Evolutionary conservation across 1,139 yeast genomes (phyloP).

Genomic region (Debaryomyces sp.): DNA sequence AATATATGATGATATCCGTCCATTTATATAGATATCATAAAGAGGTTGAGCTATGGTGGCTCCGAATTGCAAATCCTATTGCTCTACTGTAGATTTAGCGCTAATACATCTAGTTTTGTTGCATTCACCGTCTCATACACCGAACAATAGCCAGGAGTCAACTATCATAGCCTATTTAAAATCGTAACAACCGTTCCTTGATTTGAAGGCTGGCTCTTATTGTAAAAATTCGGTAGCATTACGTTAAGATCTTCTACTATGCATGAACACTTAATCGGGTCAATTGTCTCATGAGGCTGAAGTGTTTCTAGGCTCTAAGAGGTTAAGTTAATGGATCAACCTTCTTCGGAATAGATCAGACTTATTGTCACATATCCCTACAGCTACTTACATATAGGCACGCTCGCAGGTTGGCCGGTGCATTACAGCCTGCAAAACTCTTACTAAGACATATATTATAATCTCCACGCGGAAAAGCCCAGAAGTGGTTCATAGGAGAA

Average conservation of each 20-base stretch:
- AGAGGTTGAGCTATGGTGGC: neutral
- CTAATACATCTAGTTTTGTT: neutral
- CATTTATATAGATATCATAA: neutral
- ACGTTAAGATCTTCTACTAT: slow-evolving; percentile 1
- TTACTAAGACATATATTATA: neutral
- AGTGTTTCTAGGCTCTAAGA: neutral
- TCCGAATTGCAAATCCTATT: neutral
- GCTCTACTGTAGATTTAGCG: neutral
- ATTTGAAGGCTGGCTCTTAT: neutral
- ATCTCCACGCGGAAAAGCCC: neutral
- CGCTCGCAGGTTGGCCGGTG: neutral
- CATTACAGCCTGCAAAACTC: neutral
- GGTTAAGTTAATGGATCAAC: neutral
- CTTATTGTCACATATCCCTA: neutral
- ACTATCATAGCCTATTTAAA: neutral
- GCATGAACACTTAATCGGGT: neutral
- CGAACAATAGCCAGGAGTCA: neutral
- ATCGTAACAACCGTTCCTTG: neutral
- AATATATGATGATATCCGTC: neutral
- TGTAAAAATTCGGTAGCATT: neutral
- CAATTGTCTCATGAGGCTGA: neutral
- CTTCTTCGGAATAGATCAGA: neutral
- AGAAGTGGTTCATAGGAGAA: slow-evolving; percentile 1
- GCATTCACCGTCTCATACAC: neutral
- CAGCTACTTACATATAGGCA: neutral